Conservation (phyloP, 192 early-diverging fungal species). For the Coemansia sp. region DNA sequence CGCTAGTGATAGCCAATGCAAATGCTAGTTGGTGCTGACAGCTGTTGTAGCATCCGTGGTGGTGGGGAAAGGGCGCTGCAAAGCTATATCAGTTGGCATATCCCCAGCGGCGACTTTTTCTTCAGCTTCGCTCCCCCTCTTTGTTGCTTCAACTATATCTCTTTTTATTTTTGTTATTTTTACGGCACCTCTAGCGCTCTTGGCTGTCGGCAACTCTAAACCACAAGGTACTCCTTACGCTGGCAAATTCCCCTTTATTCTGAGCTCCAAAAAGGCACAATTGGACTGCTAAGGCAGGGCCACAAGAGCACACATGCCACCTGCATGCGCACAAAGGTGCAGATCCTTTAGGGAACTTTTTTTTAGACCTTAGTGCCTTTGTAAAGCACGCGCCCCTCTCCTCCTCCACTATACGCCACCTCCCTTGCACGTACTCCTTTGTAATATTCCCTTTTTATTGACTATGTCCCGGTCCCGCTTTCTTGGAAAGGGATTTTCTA, state of each 20-base stretch:
- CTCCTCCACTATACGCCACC: neutral
- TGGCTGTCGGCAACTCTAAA: neutral
- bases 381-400: neutral
- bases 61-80: neutral
- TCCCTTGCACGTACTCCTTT: conserved; percentile 4
- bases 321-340: neutral
- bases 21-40: neutral
- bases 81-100: conserved; percentile 6
- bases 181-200: neutral
- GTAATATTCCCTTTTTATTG: neutral
- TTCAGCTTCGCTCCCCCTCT: neutral
- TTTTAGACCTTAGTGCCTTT: conserved; percentile 3
- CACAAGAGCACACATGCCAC: neutral
- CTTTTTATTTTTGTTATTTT: neutral
- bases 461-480: neutral
- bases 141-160: neutral
- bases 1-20: neutral
- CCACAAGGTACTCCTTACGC: neutral
- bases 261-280: neutral
- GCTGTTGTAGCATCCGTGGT: neutral
- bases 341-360: conserved; percentile 3
- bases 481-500: neutral
- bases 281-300: neutral
- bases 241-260: neutral
- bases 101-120: neutral